Evolutionary conservation across 495 filamentous ascomycete genomes (phyloP).

Genomic region (Recurvomyces mirabilis): DNA sequence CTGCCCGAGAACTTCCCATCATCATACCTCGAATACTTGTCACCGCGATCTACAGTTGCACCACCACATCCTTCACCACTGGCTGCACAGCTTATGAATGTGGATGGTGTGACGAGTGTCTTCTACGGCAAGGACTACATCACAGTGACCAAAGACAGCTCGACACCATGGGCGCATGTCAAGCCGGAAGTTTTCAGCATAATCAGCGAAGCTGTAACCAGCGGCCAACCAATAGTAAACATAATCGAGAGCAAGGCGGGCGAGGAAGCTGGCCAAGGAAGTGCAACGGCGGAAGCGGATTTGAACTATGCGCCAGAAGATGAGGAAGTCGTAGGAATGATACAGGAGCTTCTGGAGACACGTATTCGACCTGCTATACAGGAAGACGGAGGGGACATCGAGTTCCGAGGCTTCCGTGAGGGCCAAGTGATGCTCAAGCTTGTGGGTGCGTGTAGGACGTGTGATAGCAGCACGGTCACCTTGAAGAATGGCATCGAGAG

Average conservation of each 20-base stretch:
- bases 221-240: slow-evolving; percentile 70
- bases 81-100: slow-evolving; percentile 74
- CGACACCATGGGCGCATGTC: slow-evolving; percentile 85
- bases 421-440: slow-evolving; percentile 80
- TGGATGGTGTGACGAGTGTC: slow-evolving; percentile 85
- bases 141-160: slow-evolving; percentile 81
- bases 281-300: slow-evolving; percentile 7
- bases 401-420: slow-evolving; percentile 78
- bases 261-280: slow-evolving; percentile 39
- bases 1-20: slow-evolving; percentile 60
- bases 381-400: slow-evolving; percentile 95
- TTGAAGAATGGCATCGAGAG: slow-evolving; percentile 94
- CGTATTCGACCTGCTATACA: slow-evolving; percentile 89
- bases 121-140: slow-evolving; percentile 95
- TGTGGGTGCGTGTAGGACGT: slow-evolving; percentile 85
- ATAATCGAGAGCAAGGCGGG: slow-evolving; percentile 49
- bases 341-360: slow-evolving; percentile 96
- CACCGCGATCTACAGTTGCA: slow-evolving; percentile 74
- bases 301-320: slow-evolving; percentile 68
- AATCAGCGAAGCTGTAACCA: slow-evolving; percentile 81
- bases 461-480: slow-evolving; percentile 90
- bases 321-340: slow-evolving; percentile 89
- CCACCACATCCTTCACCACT: slow-evolving; percentile 89
- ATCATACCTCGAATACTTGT: slow-evolving; percentile 82
- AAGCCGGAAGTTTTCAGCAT: slow-evolving; percentile 91